phyloP scores from a whole-genome alignment of 192 early-diverging fungal species.

The Backusella sp. region DNA sequence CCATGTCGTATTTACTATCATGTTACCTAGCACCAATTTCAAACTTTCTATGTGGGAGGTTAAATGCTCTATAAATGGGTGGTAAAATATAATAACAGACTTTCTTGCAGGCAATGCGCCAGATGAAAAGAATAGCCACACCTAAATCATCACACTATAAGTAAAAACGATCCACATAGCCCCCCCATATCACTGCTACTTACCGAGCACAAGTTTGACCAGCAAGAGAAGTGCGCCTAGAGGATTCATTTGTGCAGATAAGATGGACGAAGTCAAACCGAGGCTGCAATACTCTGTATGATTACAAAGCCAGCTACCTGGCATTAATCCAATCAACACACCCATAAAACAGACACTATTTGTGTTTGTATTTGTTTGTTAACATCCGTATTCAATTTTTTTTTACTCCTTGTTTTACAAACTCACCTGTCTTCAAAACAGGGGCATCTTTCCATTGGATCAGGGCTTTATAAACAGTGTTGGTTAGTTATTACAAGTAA shows the following conservation, averaged over 20 bases:
- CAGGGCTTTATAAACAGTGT: constrained; percentile 43
- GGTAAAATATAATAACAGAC: constrained; percentile 45
- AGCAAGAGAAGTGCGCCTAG: constrained; percentile 10
- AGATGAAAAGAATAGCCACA: constrained; percentile 50
- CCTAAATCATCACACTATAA: constrained; percentile 16
- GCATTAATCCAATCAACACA: constrained; percentile 56
- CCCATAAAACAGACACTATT: constrained; percentile 61
- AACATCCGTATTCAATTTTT: background rate
- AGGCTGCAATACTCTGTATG: constrained; percentile 13
- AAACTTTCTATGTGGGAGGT: constrained; percentile 49
- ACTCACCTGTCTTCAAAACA: constrained; percentile 68
- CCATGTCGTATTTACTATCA: background rate
- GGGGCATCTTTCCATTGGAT: constrained; percentile 71
- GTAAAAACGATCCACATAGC: background rate
- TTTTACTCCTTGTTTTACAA: background rate
- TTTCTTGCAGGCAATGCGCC: constrained; percentile 51
- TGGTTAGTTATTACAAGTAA: constrained; percentile 23
- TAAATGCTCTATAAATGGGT: constrained; percentile 53
- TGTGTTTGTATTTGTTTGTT: background rate
- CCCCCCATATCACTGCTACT: background rate
- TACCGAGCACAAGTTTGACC: constrained; percentile 23
- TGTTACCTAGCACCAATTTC: constrained; percentile 40
- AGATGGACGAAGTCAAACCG: background rate
- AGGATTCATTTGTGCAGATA: background rate
- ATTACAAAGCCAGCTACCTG: constrained; percentile 52